Conservation (phyloP, 257 asterid genomes). For the Nicotiana tabacum region DNA sequence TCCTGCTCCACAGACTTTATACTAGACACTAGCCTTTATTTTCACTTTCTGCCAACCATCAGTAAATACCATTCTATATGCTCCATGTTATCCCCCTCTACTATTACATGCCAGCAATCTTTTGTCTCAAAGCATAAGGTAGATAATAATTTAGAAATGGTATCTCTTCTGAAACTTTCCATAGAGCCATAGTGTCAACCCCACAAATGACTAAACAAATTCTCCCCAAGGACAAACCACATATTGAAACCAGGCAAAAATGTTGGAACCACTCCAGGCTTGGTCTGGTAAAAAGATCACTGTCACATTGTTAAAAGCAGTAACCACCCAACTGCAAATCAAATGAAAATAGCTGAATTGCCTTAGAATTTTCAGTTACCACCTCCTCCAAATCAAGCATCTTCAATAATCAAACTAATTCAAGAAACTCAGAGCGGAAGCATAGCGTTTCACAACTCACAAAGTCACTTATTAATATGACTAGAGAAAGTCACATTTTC, state of each 20-base stretch:
- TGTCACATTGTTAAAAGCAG: not conserved
- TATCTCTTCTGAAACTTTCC: not conserved
- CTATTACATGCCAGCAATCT: not conserved
- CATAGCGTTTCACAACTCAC: not conserved
- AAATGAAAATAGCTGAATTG: not conserved
- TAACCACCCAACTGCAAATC: not conserved
- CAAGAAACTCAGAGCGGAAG: not conserved
- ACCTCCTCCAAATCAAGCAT: not conserved
- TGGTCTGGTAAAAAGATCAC: not conserved
- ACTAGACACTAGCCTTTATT: not conserved
- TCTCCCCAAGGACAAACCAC: not conserved
- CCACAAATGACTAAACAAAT: not conserved
- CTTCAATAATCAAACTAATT: not conserved
- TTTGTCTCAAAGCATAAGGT: not conserved
- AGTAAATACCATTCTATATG: not conserved
- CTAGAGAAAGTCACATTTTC: not conserved
- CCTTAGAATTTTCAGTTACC: not conserved
- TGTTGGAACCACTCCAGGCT: not conserved
- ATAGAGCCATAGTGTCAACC: not conserved
- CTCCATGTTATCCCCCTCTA: no score
- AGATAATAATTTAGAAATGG: not conserved
- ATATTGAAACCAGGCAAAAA: not conserved
- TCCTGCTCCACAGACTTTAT: not conserved
- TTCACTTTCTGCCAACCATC: not conserved
- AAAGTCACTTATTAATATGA: not conserved